Evolutionary conservation across 2,329 filamentous ascomycete genomes (phyloP).

Genomic region (Aspergillus piperis): DNA sequence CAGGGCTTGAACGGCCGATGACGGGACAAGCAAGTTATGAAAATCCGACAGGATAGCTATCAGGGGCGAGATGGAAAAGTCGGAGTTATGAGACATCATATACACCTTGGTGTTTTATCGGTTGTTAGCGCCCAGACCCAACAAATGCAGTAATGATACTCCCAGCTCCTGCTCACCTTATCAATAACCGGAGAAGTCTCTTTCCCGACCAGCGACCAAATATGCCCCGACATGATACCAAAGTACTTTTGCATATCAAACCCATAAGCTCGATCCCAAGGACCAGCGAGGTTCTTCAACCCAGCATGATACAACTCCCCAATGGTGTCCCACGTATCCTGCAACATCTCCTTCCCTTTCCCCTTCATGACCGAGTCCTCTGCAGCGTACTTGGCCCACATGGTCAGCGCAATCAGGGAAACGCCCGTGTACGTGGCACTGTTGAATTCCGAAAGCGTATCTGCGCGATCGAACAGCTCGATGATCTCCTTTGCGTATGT

Average conservation of each 20-base stretch:
- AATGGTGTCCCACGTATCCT: constrained; percentile 55
- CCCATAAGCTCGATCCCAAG: constrained; percentile 65
- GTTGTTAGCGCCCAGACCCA: too few species aligned
- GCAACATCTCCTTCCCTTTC: constrained; percentile 55
- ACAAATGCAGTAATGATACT: too few species aligned
- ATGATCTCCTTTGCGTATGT: constrained; percentile 58
- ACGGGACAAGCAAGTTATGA: constrained; percentile 45
- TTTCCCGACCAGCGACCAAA: constrained; percentile 54
- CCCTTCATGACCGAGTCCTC: constrained; percentile 55
- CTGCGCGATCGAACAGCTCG: constrained; percentile 56
- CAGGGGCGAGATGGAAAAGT: constrained; percentile 61
- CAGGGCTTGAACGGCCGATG: constrained; percentile 29
- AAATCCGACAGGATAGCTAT: constrained; percentile 57
- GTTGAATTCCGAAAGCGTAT: constrained; percentile 65
- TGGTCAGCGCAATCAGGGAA: constrained; percentile 58
- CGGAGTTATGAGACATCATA: constrained; percentile 60
- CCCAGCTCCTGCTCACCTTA: too few species aligned
- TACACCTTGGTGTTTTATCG: too few species aligned
- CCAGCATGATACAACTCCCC: constrained; percentile 59
- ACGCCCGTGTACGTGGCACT: constrained; percentile 65
- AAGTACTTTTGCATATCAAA: constrained; percentile 66
- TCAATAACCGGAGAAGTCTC: too few species aligned
- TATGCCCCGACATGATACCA: constrained; percentile 58
- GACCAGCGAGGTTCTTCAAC: constrained; percentile 63
- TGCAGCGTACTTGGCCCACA: constrained; percentile 63